phyloP scores from a whole-genome alignment of 2,329 filamentous ascomycete species.

The Anthostomella pinea region DNA sequence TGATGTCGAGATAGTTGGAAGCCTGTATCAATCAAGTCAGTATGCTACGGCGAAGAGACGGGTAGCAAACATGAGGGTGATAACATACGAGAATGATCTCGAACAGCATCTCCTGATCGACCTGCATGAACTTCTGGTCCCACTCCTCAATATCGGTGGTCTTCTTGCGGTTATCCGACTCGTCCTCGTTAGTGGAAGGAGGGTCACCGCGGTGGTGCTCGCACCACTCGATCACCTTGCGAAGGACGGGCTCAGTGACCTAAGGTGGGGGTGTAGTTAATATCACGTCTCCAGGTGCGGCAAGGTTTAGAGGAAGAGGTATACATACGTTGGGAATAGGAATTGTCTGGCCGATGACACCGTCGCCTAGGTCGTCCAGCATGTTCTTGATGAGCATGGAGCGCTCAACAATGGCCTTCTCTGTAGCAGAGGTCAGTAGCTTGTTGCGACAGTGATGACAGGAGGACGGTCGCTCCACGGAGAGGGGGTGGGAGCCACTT shows the following conservation, averaged over 20 bases:
- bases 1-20: conserved; percentile 98
- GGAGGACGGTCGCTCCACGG: conserved; percentile 5
- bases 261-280: conserved; percentile 32
- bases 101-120: conserved; percentile 99
- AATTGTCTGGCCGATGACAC: conserved; percentile 64
- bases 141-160: conserved; percentile 99
- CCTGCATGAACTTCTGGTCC: conserved; percentile 99
- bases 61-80: background rate
- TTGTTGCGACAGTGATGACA: background rate
- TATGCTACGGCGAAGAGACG: background rate
- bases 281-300: background rate
- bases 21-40: conserved; percentile 54
- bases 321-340: conserved; percentile 78
- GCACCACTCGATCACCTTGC: conserved; percentile 98
- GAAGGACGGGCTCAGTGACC: conserved; percentile 90
- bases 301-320: background rate
- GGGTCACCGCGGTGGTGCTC: conserved; percentile 91
- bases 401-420: conserved; percentile 82
- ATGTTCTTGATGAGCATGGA: conserved; percentile 98
- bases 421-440: conserved; percentile 40
- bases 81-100: conserved; percentile 89
- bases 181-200: conserved; percentile 76
- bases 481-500: conserved; percentile 27
- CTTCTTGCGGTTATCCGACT: conserved; percentile 93
- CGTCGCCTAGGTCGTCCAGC: conserved; percentile 84